Evolutionary conservation across 441 rosid species (phyloP).

Genomic region (Bruguiera hainesii): DNA sequence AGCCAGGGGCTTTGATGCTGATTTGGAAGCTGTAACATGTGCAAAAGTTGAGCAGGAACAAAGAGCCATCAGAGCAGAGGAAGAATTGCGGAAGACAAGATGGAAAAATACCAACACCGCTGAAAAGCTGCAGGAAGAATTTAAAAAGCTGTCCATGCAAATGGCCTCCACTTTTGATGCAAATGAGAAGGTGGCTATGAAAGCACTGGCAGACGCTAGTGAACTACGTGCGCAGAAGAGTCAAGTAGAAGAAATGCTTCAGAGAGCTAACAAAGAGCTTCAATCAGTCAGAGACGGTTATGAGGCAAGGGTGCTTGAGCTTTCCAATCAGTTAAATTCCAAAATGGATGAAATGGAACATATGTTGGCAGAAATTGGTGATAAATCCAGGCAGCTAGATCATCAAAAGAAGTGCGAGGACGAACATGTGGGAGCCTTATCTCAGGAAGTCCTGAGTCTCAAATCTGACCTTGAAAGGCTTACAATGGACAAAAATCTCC

Average conservation of each 20-base stretch:
- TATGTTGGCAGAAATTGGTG: conserved; percentile 40
- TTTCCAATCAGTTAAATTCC: conserved; percentile 39
- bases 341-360: conserved; percentile 44
- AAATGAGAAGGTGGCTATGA: conserved; percentile 70
- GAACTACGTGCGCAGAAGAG: conserved; percentile 54
- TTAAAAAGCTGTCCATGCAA: conserved; percentile 64
- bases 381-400: conserved; percentile 53
- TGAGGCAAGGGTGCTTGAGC: conserved; percentile 43
- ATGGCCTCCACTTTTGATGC: conserved; percentile 67
- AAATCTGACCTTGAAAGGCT: conserved; percentile 54
- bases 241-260: conserved; percentile 55
- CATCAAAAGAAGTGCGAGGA: conserved; percentile 47
- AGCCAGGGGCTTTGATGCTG: conserved; percentile 47
- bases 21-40: conserved; percentile 48
- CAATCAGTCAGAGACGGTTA: conserved; percentile 38
- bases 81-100: conserved; percentile 58
- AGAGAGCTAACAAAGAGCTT: conserved; percentile 49
- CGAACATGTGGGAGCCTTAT: conserved; percentile 36
- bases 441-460: conserved; percentile 38
- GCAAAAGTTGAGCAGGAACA: conserved; percentile 80
- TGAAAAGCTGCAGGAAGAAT: conserved; percentile 71
- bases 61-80: conserved; percentile 79
- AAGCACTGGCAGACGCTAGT: conserved; percentile 61
- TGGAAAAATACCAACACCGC: conserved; percentile 67
- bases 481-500: conserved; percentile 30